These are phyloP conservation scores for Nakaseomyces kungkrabaensis DNA, from an alignment of 1,139 yeast species.

Conservation along the genomic window DNA sequence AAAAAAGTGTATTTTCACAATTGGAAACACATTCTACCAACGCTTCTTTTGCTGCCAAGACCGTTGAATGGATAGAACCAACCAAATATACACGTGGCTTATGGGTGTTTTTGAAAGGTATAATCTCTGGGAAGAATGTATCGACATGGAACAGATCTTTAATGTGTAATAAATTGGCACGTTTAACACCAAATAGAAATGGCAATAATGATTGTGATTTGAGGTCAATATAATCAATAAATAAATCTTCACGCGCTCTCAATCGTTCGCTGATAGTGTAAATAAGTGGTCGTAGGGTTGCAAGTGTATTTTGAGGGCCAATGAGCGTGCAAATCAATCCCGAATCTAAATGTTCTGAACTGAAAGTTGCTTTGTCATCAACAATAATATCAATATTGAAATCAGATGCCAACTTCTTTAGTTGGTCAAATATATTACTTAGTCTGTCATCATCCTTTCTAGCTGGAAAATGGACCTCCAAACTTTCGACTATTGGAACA, in stretches of 20 bases:
- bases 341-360: not conserved
- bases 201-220: slow-evolving; percentile 7
- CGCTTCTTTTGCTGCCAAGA: slow-evolving; percentile 14
- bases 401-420: not conserved
- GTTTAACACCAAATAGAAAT: slow-evolving; percentile 12
- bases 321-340: not conserved
- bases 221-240: slow-evolving; percentile 5
- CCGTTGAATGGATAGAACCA: slow-evolving; percentile 13
- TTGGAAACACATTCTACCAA: slow-evolving; percentile 6
- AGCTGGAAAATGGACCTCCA: not conserved
- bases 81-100: slow-evolving; percentile 14
- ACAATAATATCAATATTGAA: not conserved
- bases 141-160: slow-evolving; percentile 10
- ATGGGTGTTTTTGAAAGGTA: not conserved
- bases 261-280: not conserved
- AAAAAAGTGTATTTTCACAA: slow-evolving; percentile 11
- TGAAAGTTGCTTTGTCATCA: not conserved
- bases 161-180: slow-evolving; percentile 11
- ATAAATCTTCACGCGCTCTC: not conserved
- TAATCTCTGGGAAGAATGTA: slow-evolving; percentile 12
- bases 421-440: not conserved
- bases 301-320: not conserved
- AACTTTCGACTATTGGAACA: not conserved
- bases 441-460: not conserved
- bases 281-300: not conserved